Evolutionary conservation across 495 filamentous ascomycete genomes (phyloP).

Genomic region (Xylaria telfairii): DNA sequence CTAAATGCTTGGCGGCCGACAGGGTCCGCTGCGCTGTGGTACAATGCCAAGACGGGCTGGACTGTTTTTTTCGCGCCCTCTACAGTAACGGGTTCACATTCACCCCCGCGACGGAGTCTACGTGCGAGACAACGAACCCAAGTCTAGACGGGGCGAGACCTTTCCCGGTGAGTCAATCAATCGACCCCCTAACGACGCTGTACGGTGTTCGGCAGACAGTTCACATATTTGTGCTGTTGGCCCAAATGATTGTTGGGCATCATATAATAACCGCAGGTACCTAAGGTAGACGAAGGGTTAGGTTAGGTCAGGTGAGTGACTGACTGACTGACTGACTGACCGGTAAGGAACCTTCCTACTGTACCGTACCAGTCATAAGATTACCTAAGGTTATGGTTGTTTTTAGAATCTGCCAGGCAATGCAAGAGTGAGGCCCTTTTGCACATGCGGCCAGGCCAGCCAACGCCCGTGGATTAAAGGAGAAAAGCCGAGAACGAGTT

Average conservation of each 20-base stretch:
- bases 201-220: not conserved
- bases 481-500: not conserved
- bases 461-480: not conserved
- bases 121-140: not conserved
- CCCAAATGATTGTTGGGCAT: not conserved
- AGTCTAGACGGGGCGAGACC: constrained; percentile 26
- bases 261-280: not conserved
- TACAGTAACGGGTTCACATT: not conserved
- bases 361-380: not conserved
- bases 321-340: too few species aligned
- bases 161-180: constrained; percentile 13
- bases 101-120: not conserved
- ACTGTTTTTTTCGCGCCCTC: not conserved
- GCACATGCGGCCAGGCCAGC: not conserved
- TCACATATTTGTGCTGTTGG: too few species aligned
- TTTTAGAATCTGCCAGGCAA: constrained; percentile 16
- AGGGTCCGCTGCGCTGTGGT: too few species aligned
- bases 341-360: not conserved
- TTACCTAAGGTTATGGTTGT: constrained; percentile 3
- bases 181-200: not conserved
- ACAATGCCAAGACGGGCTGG: constrained; percentile 23
- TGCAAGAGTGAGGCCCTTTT: not conserved
- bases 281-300: too few species aligned
- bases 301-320: too few species aligned
- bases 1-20: not conserved